Percentiles rank a stretch among this genome's conserved stretches.
phyloP scores from a whole-genome alignment of 129 eudicot species.

The Heracleum sosnowskyi region DNA sequence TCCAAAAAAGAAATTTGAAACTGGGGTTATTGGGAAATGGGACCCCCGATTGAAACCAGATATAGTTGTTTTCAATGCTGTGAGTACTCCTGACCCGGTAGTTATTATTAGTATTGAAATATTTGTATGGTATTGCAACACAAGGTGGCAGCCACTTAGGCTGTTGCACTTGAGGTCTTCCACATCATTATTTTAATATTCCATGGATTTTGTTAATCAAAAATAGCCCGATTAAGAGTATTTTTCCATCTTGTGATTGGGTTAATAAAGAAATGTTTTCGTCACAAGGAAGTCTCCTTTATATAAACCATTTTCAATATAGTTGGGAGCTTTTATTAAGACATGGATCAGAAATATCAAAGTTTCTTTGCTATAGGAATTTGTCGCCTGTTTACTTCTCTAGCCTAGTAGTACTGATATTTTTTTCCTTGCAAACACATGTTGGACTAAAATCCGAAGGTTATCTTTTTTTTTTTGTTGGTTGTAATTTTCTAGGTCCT shows the following conservation, averaged over 20 bases:
- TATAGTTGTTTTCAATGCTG: constrained; percentile 74
- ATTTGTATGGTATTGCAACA: background rate
- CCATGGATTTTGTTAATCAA: background rate
- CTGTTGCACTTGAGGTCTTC: background rate
- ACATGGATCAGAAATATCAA: background rate
- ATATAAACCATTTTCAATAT: background rate
- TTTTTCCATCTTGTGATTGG: background rate
- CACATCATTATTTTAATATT: background rate
- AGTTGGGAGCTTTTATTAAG: background rate
- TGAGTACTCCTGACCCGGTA: constrained; percentile 27
- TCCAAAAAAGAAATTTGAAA: constrained; percentile 65
- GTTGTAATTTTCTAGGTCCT: constrained; percentile 43
- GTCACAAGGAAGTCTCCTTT: background rate
- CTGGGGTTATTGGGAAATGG: constrained; percentile 53
- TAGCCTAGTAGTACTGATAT: background rate
- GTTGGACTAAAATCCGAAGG: background rate
- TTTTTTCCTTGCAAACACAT: background rate
- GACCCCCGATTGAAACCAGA: constrained; percentile 95
- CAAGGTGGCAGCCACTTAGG: background rate
- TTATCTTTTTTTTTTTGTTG: background rate
- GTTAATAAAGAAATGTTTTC: background rate
- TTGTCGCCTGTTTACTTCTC: background rate
- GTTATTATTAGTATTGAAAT: background rate
- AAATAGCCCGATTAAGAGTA: background rate
- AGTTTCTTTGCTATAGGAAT: background rate